Percentiles rank a stretch among this genome's conserved stretches.
Evolutionary conservation across 768 basidiomycete species (phyloP).

Genomic region (Podaxis rugospora): DNA sequence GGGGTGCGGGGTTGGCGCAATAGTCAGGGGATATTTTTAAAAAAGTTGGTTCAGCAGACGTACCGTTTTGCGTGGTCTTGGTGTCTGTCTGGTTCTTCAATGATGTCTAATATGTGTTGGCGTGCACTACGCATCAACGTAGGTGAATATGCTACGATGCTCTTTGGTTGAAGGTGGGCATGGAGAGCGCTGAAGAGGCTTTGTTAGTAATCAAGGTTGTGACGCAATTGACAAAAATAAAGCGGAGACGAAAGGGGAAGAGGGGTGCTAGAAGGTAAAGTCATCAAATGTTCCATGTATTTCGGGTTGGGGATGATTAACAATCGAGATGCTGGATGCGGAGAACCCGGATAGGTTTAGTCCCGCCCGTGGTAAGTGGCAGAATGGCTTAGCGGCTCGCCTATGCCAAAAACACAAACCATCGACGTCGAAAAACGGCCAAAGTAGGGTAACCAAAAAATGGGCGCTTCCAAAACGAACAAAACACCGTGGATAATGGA

Average conservation of each 20-base stretch:
- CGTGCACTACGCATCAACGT: slow-evolving; percentile 43
- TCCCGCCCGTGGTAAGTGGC: neutral
- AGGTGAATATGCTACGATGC: slow-evolving; percentile 42
- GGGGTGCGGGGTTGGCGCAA: neutral
- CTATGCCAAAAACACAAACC: neutral
- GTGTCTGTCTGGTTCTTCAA: slow-evolving; percentile 39
- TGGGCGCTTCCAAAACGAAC: no score
- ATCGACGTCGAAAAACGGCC: neutral
- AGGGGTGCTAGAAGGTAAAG: no score
- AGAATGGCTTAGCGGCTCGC: neutral
- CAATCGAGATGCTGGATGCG: neutral
- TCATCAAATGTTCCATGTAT: no score
- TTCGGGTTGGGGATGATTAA: no score
- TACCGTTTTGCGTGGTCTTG: slow-evolving; percentile 51
- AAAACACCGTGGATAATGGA: neutral
- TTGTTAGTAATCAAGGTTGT: neutral
- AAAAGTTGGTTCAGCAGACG: neutral
- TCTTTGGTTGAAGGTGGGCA: slow-evolving; percentile 53
- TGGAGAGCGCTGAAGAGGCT: slow-evolving; percentile 44
- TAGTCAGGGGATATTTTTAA: neutral
- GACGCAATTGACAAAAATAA: neutral
- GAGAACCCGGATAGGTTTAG: neutral
- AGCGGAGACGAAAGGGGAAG: no score
- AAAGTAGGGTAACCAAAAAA: no score
- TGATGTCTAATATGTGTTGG: slow-evolving; percentile 39